Evolutionary conservation across 2,329 filamentous ascomycete species (phyloP).

Genomic region (Neofusicoccum cordaticola): DNA sequence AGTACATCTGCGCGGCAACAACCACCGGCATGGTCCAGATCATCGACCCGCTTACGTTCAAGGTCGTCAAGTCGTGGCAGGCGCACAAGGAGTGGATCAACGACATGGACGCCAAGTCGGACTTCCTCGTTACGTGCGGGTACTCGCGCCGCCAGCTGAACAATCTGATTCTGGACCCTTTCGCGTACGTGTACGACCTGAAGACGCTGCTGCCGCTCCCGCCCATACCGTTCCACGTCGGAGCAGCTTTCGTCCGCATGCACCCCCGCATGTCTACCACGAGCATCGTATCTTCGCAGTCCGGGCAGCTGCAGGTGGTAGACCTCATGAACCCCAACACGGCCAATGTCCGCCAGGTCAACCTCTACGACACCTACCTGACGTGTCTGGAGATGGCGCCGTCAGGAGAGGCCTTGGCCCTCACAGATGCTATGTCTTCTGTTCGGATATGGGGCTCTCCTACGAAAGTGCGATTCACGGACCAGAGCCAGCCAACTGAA

Average conservation of each 20-base stretch:
- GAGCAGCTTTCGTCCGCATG: slow-evolving; percentile 92
- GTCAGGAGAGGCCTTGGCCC: slow-evolving; percentile 79
- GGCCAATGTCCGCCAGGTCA: slow-evolving; percentile 79
- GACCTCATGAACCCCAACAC: slow-evolving; percentile 92
- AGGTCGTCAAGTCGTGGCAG: slow-evolving; percentile 81
- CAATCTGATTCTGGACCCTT: slow-evolving; percentile 80
- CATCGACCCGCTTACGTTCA: slow-evolving; percentile 74
- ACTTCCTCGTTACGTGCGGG: slow-evolving; percentile 93
- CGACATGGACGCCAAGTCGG: slow-evolving; percentile 95
- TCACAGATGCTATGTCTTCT: slow-evolving; percentile 74
- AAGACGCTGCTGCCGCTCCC: slow-evolving; percentile 85
- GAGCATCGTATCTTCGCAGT: slow-evolving; percentile 87
- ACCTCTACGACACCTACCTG: slow-evolving; percentile 68
- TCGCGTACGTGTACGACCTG: slow-evolving; percentile 93
- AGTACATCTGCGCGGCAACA: slow-evolving; percentile 90
- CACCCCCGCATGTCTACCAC: slow-evolving; percentile 95
- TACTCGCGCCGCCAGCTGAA: slow-evolving; percentile 80
- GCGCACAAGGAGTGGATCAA: slow-evolving; percentile 86
- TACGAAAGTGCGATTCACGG: slow-evolving; percentile 80
- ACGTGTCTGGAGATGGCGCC: slow-evolving; percentile 81
- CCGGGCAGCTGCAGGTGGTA: slow-evolving; percentile 90
- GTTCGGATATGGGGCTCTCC: slow-evolving; percentile 89
- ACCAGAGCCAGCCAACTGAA: slow-evolving; percentile 73
- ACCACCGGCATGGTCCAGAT: slow-evolving; percentile 79
- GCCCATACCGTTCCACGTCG: slow-evolving; percentile 87